Evolutionary conservation across 768 basidiomycete genomes (phyloP).

Genomic region (Fomitopsis serialis): DNA sequence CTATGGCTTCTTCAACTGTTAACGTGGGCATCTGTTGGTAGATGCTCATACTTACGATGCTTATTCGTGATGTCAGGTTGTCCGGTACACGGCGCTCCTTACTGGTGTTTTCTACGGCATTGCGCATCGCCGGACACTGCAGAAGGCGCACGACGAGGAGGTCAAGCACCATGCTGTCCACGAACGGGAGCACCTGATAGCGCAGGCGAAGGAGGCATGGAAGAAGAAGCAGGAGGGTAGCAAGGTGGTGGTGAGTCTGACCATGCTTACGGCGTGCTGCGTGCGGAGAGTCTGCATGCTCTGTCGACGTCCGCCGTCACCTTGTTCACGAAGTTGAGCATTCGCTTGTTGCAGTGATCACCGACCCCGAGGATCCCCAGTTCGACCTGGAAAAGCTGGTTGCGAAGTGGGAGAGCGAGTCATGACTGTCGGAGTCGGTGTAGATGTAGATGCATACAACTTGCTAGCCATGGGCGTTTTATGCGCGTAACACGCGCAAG

Average conservation of each 20-base stretch:
- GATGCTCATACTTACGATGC: not conserved
- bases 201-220: slow-evolving; percentile 88
- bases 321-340: not conserved
- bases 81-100: slow-evolving; percentile 87
- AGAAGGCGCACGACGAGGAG: slow-evolving; percentile 71
- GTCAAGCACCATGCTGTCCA: slow-evolving; percentile 72
- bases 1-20: slow-evolving; percentile 70
- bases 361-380: slow-evolving; percentile 90
- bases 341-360: slow-evolving; percentile 54
- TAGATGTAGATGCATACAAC: not conserved
- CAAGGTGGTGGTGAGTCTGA: slow-evolving; percentile 47
- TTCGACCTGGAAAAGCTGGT: slow-evolving; percentile 95
- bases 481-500: too few species aligned
- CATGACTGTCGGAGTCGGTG: not conserved
- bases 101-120: slow-evolving; percentile 89
- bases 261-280: not conserved
- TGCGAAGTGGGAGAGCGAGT: slow-evolving; percentile 65
- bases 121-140: slow-evolving; percentile 86
- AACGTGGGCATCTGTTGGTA: slow-evolving; percentile 49
- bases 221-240: slow-evolving; percentile 62
- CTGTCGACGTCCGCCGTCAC: slow-evolving; percentile 6
- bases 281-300: not conserved
- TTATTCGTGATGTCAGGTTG: slow-evolving; percentile 45
- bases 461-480: too few species aligned
- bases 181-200: slow-evolving; percentile 70